phyloP scores from a whole-genome alignment of 305 asterid species.

The Coffea humblotiana region DNA sequence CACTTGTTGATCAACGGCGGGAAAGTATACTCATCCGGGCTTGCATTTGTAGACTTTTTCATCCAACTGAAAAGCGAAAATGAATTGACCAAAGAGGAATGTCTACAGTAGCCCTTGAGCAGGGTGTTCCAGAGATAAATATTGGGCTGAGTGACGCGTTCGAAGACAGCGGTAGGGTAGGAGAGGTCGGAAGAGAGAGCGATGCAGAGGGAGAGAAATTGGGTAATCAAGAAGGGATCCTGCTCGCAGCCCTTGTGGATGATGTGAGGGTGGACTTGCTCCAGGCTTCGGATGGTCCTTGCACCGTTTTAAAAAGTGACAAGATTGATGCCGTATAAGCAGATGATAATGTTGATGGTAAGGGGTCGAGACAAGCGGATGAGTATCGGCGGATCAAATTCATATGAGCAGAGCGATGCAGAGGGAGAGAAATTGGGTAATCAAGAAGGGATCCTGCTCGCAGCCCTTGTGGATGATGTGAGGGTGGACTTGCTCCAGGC shows the following conservation, averaged over 20 bases:
- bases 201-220: slow-evolving; percentile 45
- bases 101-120: slow-evolving; percentile 46
- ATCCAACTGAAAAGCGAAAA: slow-evolving; percentile 44
- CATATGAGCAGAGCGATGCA: slow-evolving; percentile 16
- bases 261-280: slow-evolving; percentile 54
- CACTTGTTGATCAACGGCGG: slow-evolving; percentile 61
- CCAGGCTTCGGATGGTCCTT: slow-evolving; percentile 37
- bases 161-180: slow-evolving; percentile 52
- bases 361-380: background rate
- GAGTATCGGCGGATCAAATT: background rate
- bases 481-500: too few relatives aligned
- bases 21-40: slow-evolving; percentile 60
- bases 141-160: slow-evolving; percentile 49
- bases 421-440: too few relatives aligned
- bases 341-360: background rate
- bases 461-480: too few relatives aligned
- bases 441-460: too few relatives aligned
- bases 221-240: slow-evolving; percentile 51
- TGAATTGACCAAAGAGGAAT: slow-evolving; percentile 32
- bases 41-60: slow-evolving; percentile 33
- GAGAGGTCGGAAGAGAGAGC: slow-evolving; percentile 33
- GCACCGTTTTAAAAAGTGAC: slow-evolving; percentile 44
- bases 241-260: slow-evolving; percentile 69
- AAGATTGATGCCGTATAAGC: slow-evolving; percentile 21
- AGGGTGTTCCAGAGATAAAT: slow-evolving; percentile 65